phyloP scores from a whole-genome alignment of 2,329 filamentous ascomycete genomes.

The Pleoardoris graminearum region DNA sequence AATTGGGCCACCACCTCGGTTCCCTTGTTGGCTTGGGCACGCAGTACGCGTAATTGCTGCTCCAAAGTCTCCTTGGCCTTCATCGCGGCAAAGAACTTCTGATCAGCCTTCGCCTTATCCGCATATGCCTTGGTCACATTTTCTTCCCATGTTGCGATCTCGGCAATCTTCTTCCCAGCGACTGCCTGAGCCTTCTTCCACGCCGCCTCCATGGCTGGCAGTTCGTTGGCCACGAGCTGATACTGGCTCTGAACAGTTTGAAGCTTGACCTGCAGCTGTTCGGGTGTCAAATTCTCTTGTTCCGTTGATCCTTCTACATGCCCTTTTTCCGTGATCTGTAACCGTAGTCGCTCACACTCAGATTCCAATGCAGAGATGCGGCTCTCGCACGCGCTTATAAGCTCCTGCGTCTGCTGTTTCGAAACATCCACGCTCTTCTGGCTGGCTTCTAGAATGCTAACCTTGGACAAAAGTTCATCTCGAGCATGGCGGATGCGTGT shows the following conservation, averaged over 20 bases:
- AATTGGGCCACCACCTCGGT: conserved; percentile 91
- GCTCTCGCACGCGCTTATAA: conserved; percentile 76
- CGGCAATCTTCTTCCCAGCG: conserved; percentile 83
- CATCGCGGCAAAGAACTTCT: conserved; percentile 96
- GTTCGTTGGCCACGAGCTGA: conserved; percentile 79
- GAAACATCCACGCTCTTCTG: conserved; percentile 76
- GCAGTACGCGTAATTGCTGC: conserved; percentile 75
- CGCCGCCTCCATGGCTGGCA: conserved; percentile 85
- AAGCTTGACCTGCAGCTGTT: conserved; percentile 75
- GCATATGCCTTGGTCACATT: conserved; percentile 72
- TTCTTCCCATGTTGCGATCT: conserved; percentile 76
- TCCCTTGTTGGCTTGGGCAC: conserved; percentile 83
- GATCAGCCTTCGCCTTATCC: conserved; percentile 94
- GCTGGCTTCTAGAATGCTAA: conserved; percentile 74
- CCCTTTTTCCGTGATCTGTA: conserved; percentile 57
- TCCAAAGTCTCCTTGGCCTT: conserved; percentile 89
- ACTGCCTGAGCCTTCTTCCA: conserved; percentile 87
- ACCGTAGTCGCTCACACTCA: conserved; percentile 72
- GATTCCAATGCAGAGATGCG: conserved; percentile 81
- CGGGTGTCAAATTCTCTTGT: conserved; percentile 63
- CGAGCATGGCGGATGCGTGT: conserved; percentile 80
- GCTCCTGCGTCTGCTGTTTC: conserved; percentile 74
- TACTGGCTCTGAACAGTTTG: conserved; percentile 78
- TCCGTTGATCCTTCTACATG: conserved; percentile 38
- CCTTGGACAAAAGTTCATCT: conserved; percentile 83